Evolutionary conservation across 2,329 filamentous ascomycete genomes (phyloP).

Genomic region (Canariomyces notabilis): DNA sequence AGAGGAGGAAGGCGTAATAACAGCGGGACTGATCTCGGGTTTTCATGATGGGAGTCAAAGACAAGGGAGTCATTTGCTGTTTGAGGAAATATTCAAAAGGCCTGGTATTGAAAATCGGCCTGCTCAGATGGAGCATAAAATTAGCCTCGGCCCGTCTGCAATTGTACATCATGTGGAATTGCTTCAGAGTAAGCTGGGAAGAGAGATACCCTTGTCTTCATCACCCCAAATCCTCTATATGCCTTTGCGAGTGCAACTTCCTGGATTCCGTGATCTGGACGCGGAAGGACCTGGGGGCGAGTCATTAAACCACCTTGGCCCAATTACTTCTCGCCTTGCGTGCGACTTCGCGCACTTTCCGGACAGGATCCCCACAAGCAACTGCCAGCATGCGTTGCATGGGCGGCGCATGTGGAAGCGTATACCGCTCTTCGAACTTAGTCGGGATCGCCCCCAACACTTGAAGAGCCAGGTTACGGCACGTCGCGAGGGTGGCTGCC

Average conservation of each 20-base stretch:
- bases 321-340: slow-evolving; percentile 46
- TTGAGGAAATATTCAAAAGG: not conserved
- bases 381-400: slow-evolving; percentile 44
- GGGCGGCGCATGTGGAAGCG: slow-evolving; percentile 40
- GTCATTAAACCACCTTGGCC: slow-evolving; percentile 36
- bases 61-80: not conserved
- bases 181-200: not conserved
- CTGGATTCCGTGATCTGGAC: not conserved
- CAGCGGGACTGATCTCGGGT: not conserved
- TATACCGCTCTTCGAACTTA: slow-evolving; percentile 43
- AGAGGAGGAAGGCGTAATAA: slow-evolving; percentile 42
- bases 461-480: slow-evolving; percentile 43
- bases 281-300: too few relatives aligned
- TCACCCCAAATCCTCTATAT: not conserved
- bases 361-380: slow-evolving; percentile 49
- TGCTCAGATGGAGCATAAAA: not conserved
- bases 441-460: slow-evolving; percentile 45
- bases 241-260: not conserved
- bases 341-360: slow-evolving; percentile 48
- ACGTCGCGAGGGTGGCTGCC: slow-evolving; percentile 21
- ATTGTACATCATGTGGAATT: not conserved
- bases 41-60: not conserved
- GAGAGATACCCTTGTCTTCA: slow-evolving; percentile 4
- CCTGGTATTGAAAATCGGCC: not conserved
- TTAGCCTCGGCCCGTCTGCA: not conserved